Conservation (phyloP, 1,284 basidiomycete species). For the Cryptococcus sp. region DNA sequence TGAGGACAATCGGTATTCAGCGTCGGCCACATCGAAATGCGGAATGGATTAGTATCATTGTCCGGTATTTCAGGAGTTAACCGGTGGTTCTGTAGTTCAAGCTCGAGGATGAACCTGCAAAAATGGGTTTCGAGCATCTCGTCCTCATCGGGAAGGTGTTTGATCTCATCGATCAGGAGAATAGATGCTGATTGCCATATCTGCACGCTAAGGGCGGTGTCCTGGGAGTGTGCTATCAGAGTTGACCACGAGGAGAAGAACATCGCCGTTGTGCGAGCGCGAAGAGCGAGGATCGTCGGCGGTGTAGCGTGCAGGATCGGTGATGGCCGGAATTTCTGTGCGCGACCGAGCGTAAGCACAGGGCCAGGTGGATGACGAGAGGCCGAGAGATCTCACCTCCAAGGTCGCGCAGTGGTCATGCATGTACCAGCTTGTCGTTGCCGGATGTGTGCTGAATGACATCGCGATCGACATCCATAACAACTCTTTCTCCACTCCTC, state of each 20-base stretch:
- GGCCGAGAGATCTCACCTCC: constrained; percentile 22
- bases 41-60: constrained; percentile 12
- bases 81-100: constrained; percentile 21
- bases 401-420: constrained; percentile 17
- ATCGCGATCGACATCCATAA: constrained; percentile 39
- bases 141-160: constrained; percentile 23
- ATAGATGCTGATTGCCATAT: constrained; percentile 17
- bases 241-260: constrained; percentile 28
- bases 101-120: constrained; percentile 22
- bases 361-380: neutral
- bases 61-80: neutral
- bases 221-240: constrained; percentile 13
- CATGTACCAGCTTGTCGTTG: constrained; percentile 35
- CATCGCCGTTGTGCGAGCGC: constrained; percentile 21
- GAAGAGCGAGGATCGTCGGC: constrained; percentile 27
- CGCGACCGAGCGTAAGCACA: neutral
- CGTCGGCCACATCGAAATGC: constrained; percentile 12
- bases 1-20: neutral
- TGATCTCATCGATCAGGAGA: constrained; percentile 16
- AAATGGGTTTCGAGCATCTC: constrained; percentile 13
- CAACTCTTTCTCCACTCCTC: constrained; percentile 39
- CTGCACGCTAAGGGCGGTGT: constrained; percentile 10
- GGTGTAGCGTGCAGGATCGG: constrained; percentile 40
- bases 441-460: constrained; percentile 17
- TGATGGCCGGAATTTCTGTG: constrained; percentile 34